Conservation (phyloP, 768 basidiomycete genomes). For the Kwoniella pini region DNA sequence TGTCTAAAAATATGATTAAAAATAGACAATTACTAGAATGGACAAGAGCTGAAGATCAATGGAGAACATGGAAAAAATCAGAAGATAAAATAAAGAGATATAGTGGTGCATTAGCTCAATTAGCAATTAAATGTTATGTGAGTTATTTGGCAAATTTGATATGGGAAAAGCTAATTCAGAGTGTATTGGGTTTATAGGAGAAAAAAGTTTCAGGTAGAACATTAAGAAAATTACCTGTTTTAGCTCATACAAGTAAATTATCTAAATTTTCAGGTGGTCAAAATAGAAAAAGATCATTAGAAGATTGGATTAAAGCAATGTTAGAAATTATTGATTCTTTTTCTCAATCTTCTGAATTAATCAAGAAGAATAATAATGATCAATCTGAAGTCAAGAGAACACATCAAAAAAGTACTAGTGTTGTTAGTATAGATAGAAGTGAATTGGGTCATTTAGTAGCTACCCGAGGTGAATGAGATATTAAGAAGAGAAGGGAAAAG, state of each 20-base stretch:
- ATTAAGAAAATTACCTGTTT: slow-evolving; percentile 86
- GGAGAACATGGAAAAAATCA: slow-evolving; percentile 15
- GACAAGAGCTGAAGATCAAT: background rate
- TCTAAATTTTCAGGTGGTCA: slow-evolving; percentile 40
- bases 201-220: slow-evolving; percentile 85
- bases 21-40: slow-evolving; percentile 59
- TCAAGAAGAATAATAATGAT: too few relatives aligned
- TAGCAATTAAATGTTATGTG: slow-evolving; percentile 81
- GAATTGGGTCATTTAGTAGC: background rate
- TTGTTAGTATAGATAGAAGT: slow-evolving; percentile 4
- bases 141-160: too few relatives aligned
- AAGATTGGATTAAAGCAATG: slow-evolving; percentile 83
- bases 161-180: background rate
- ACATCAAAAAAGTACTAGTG: background rate
- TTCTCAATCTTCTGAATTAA: background rate
- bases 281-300: slow-evolving; percentile 58
- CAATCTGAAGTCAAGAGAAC: background rate
- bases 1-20: slow-evolving; percentile 69
- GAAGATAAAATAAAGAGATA: slow-evolving; percentile 52
- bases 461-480: background rate
- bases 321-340: slow-evolving; percentile 63
- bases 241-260: slow-evolving; percentile 83
- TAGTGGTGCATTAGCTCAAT: slow-evolving; percentile 63
- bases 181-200: background rate
- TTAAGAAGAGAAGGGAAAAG: background rate